Evolutionary conservation across 148 eudicot genomes (phyloP).

Genomic region (Simmondsia chinensis): DNA sequence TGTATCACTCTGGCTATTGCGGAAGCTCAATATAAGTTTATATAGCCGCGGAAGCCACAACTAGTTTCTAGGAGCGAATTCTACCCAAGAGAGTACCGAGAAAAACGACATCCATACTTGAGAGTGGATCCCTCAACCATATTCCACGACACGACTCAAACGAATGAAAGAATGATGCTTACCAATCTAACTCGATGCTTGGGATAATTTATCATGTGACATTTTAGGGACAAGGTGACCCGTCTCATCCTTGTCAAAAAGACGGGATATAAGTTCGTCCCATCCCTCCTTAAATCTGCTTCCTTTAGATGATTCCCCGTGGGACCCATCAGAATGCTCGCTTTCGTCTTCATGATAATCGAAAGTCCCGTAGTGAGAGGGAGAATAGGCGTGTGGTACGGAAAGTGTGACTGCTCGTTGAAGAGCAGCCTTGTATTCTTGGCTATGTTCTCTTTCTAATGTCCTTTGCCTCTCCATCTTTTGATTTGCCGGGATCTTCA

Average conservation of each 20-base stretch:
- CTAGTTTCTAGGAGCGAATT: too few relatives aligned
- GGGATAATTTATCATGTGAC: not conserved
- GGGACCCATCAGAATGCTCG: conserved; percentile 26
- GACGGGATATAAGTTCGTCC: conserved; percentile 71
- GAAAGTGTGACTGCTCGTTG: conserved; percentile 71
- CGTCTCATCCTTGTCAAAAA: conserved; percentile 63
- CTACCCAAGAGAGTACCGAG: too few relatives aligned
- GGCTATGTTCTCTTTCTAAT: conserved; percentile 58
- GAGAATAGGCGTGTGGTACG: conserved; percentile 65
- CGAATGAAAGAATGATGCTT: not conserved
- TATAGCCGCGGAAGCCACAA: too few relatives aligned
- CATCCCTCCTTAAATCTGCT: conserved; percentile 43
- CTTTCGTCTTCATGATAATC: conserved; percentile 29
- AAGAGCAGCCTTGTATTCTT: conserved; percentile 73
- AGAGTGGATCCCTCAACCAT: too few relatives aligned
- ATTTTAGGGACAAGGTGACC: conserved; percentile 48
- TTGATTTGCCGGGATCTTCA: conserved; percentile 65
- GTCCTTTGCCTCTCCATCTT: conserved; percentile 80
- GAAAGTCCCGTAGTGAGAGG: conserved; percentile 74
- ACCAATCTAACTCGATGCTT: not conserved
- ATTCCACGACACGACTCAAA: too few relatives aligned
- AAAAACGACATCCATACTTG: too few relatives aligned
- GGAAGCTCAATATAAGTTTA: too few relatives aligned
- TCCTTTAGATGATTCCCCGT: conserved; percentile 29
- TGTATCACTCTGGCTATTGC: too few relatives aligned